Evolutionary conservation across 2,329 filamentous ascomycete genomes (phyloP).

Genomic region (Paradendryphiella salina): DNA sequence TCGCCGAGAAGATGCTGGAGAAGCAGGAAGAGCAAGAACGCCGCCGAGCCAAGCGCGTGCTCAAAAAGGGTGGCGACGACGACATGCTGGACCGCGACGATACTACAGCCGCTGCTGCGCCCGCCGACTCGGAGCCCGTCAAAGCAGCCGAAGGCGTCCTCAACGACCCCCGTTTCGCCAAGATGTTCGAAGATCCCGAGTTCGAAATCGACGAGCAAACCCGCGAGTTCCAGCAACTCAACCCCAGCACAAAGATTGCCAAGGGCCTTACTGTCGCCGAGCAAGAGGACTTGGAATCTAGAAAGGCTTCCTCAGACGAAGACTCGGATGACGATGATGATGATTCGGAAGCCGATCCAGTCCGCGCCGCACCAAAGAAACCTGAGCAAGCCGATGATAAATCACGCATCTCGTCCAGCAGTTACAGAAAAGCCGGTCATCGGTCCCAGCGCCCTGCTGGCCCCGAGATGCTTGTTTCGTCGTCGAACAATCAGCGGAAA

Average conservation of each 20-base stretch:
- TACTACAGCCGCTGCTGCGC: constrained; percentile 22
- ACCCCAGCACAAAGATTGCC: constrained; percentile 73
- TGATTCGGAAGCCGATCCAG: neutral
- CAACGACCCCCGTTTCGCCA: constrained; percentile 81
- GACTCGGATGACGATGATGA: constrained; percentile 37
- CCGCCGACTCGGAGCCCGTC: constrained; percentile 50
- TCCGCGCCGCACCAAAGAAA: constrained; percentile 28
- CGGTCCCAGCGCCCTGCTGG: constrained; percentile 38
- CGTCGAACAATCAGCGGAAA: constrained; percentile 38
- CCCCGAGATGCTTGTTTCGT: constrained; percentile 61
- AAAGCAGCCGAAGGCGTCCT: constrained; percentile 62
- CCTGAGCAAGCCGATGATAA: constrained; percentile 39
- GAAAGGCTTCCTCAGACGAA: constrained; percentile 44
- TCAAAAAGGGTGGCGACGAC: constrained; percentile 64
- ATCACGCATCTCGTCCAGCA: constrained; percentile 63
- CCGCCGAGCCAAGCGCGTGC: constrained; percentile 51
- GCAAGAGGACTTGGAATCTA: constrained; percentile 58
- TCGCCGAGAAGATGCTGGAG: constrained; percentile 66
- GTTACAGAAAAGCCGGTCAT: constrained; percentile 63
- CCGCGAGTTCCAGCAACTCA: constrained; percentile 83
- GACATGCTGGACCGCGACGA: constrained; percentile 41
- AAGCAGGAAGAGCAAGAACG: constrained; percentile 68
- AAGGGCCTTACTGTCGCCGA: constrained; percentile 63
- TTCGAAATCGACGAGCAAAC: constrained; percentile 90
- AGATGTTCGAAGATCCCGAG: constrained; percentile 89